Conservation (phyloP, 1,139 yeast species). For the Candida dubliniensis region DNA sequence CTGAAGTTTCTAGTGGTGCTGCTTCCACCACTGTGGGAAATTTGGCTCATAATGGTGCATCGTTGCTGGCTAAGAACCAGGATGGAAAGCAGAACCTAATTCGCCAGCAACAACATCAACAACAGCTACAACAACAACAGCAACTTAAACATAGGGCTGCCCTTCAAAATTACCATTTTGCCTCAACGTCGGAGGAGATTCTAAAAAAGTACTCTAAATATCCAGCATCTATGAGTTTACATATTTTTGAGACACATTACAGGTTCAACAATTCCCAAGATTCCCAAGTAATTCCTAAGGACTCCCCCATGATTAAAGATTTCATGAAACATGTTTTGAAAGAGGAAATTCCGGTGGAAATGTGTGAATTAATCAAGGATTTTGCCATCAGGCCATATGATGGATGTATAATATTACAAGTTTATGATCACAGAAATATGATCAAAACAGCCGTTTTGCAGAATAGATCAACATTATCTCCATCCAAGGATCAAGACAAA, state of each 20-base stretch:
- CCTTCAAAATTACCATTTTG: constrained; percentile 50
- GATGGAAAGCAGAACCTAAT: constrained; percentile 8
- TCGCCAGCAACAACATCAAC: constrained; percentile 12
- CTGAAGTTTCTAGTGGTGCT: constrained; percentile 10
- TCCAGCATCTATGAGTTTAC: constrained; percentile 84
- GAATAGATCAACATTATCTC: constrained; percentile 10
- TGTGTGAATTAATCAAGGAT: constrained; percentile 85
- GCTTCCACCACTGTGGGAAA: constrained; percentile 2
- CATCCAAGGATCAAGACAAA: constrained; percentile 8
- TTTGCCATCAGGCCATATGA: constrained; percentile 82
- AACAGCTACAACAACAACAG: constrained; percentile 19
- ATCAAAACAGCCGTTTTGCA: constrained; percentile 17
- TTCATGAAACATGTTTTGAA: constrained; percentile 76
- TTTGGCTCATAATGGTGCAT: constrained; percentile 3
- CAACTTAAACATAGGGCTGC: constrained; percentile 33
- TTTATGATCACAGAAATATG: constrained; percentile 67
- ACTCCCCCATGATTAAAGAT: constrained; percentile 74
- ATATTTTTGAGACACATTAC: constrained; percentile 86
- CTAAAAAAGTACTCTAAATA: constrained; percentile 72
- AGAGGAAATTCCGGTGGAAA: constrained; percentile 85
- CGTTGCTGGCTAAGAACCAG: constrained; percentile 8
- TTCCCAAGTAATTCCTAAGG: constrained; percentile 79
- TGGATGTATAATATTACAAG: constrained; percentile 83
- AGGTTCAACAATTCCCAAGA: constrained; percentile 68
- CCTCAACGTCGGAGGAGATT: constrained; percentile 73